Percentiles rank a stretch among this genome's conserved stretches.
Evolutionary conservation across 345 rosid species (phyloP).

Genomic region (Boechera retrofracta): DNA sequence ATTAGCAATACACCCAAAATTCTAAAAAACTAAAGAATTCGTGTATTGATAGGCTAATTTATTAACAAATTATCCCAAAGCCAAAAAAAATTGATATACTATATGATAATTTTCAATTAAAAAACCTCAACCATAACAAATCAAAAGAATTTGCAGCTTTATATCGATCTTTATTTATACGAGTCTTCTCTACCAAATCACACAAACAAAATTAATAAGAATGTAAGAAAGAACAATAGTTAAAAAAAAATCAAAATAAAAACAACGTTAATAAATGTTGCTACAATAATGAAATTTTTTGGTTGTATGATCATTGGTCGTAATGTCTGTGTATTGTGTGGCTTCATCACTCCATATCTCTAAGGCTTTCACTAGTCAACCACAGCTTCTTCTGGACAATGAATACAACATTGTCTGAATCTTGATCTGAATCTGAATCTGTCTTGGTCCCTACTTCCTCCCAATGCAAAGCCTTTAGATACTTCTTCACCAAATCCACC

Average conservation of each 20-base stretch:
- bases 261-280: constrained; percentile 44
- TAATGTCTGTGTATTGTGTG: background rate
- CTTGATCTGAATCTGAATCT: constrained; percentile 56
- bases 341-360: constrained; percentile 54
- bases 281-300: constrained; percentile 23
- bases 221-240: constrained; percentile 32
- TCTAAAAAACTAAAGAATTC: no score
- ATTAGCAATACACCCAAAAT: no score
- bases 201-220: constrained; percentile 40
- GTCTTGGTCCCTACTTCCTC: constrained; percentile 62
- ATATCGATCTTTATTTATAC: constrained; percentile 1
- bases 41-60: background rate
- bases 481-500: constrained; percentile 67
- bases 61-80: background rate
- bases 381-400: constrained; percentile 75
- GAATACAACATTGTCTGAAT: constrained; percentile 58
- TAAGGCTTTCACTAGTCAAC: constrained; percentile 76
- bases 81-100: background rate
- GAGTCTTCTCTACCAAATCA: constrained; percentile 41
- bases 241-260: constrained; percentile 29
- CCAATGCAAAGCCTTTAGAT: constrained; percentile 75
- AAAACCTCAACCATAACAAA: background rate
- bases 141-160: constrained; percentile 23
- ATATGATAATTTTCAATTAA: background rate
- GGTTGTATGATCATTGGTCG: constrained; percentile 36